These are phyloP conservation scores for Cryptococcus sp. DNA, from an alignment of 1,284 basidiomycete genomes.

Conservation along the genomic window DNA sequence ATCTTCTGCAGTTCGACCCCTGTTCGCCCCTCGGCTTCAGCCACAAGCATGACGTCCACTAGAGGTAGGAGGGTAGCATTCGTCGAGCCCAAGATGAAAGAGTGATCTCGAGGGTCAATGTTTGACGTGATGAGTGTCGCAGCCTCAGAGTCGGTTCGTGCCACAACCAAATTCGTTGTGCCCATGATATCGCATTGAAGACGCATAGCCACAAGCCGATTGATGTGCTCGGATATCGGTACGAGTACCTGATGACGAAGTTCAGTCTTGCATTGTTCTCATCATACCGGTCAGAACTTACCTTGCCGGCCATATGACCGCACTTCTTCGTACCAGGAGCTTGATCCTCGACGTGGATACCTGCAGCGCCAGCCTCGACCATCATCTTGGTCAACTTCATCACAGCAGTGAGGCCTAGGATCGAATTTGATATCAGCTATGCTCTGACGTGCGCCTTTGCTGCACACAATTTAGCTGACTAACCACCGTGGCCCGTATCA, in stretches of 20 bases:
- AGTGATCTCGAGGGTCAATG: constrained; percentile 93
- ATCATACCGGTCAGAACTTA: constrained; percentile 42
- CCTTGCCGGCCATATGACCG: constrained; percentile 75
- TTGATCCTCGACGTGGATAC: constrained; percentile 78
- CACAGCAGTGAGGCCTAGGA: constrained; percentile 87
- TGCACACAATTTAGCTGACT: constrained; percentile 27
- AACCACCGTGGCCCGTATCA: constrained; percentile 75
- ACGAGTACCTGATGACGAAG: constrained; percentile 54
- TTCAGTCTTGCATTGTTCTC: background rate
- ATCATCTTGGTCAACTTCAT: constrained; percentile 90
- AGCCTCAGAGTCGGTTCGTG: constrained; percentile 80
- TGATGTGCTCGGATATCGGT: constrained; percentile 74
- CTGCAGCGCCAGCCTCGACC: constrained; percentile 71
- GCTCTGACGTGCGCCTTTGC: background rate
- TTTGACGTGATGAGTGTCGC: constrained; percentile 96
- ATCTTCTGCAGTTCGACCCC: constrained; percentile 80
- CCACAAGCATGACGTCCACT: constrained; percentile 78
- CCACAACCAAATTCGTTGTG: constrained; percentile 72
- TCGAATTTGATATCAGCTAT: constrained; percentile 41
- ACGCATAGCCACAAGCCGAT: constrained; percentile 73
- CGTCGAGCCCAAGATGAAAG: constrained; percentile 92
- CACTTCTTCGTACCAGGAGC: constrained; percentile 61
- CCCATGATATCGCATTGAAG: constrained; percentile 80
- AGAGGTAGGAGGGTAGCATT: constrained; percentile 71
- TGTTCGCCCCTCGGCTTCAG: constrained; percentile 75